phyloP scores from a whole-genome alignment of 2,329 filamentous ascomycete genomes.

The Nemania bipapillata region DNA sequence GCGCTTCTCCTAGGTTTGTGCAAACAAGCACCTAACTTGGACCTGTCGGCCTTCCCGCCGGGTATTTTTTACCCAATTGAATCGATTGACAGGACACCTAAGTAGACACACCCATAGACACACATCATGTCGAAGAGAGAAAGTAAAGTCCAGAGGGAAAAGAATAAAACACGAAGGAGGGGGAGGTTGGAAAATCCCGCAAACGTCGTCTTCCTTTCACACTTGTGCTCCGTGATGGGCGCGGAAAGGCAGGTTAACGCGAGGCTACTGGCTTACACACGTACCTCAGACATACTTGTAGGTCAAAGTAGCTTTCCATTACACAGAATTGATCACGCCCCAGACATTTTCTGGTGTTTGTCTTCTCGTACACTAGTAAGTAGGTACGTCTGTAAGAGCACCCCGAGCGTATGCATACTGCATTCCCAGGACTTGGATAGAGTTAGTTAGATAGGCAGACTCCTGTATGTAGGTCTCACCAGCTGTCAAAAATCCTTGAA shows the following conservation, averaged over 20 bases:
- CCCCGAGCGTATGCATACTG: too few relatives aligned
- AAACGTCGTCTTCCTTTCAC: not conserved
- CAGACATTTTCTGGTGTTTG: not conserved
- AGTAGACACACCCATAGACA: not conserved
- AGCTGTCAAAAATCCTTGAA: not conserved
- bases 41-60: constrained; percentile 6
- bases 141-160: not conserved
- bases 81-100: not conserved
- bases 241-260: constrained; percentile 7
- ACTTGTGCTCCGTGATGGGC: not conserved
- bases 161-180: not conserved
- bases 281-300: not conserved
- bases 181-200: not conserved
- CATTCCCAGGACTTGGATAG: too few relatives aligned
- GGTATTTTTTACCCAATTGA: not conserved
- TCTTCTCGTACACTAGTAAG: too few relatives aligned
- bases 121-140: not conserved
- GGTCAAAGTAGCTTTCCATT: too few relatives aligned
- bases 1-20: constrained; percentile 14
- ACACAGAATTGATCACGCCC: not conserved
- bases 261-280: not conserved
- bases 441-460: too few relatives aligned
- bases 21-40: constrained; percentile 11
- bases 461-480: not conserved
- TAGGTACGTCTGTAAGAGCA: too few relatives aligned